Evolutionary conservation across 2,329 filamentous ascomycete genomes (phyloP).

Genomic region (Hymenoscyphus linearis): DNA sequence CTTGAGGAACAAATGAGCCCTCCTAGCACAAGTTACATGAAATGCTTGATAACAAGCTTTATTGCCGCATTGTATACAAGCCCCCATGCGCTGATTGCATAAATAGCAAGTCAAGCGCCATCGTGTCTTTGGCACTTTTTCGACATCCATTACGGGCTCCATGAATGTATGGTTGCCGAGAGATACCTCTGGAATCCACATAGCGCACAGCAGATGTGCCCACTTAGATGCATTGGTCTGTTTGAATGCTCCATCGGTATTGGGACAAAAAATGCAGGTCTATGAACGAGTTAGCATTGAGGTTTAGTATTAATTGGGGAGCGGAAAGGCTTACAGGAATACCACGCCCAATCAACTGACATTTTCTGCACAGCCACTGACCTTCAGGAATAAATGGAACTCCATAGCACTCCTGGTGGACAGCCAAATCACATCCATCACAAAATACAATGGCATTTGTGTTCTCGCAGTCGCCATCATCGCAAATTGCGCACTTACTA

Average conservation of each 20-base stretch:
- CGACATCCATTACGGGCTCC: slow-evolving; percentile 96
- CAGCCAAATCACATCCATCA: slow-evolving; percentile 93
- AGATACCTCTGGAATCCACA: slow-evolving; percentile 97
- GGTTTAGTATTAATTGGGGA: background rate
- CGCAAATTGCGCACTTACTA: slow-evolving; percentile 94
- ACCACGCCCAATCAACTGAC: slow-evolving; percentile 87
- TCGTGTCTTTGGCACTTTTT: slow-evolving; percentile 89
- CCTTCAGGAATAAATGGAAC: slow-evolving; percentile 98
- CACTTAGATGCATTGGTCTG: slow-evolving; percentile 95
- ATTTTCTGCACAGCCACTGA: slow-evolving; percentile 96
- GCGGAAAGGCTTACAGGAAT: slow-evolving; percentile 59
- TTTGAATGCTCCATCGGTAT: slow-evolving; percentile 96
- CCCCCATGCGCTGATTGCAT: slow-evolving; percentile 95
- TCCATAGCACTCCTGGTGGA: slow-evolving; percentile 98
- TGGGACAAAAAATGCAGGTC: slow-evolving; percentile 98
- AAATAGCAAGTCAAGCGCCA: slow-evolving; percentile 97
- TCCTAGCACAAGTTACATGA: slow-evolving; percentile 90
- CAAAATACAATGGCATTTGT: slow-evolving; percentile 99
- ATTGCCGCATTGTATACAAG: slow-evolving; percentile 96
- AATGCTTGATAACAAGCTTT: slow-evolving; percentile 97
- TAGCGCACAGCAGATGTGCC: slow-evolving; percentile 92
- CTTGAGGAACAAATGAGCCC: slow-evolving; percentile 81
- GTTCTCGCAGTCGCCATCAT: slow-evolving; percentile 99
- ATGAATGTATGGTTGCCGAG: slow-evolving; percentile 95
- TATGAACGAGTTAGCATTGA: slow-evolving; percentile 31